Base-by-base conservation (phyloP, 192 early-diverging fungal species). In the Entomortierella chlamydospora region DNA sequence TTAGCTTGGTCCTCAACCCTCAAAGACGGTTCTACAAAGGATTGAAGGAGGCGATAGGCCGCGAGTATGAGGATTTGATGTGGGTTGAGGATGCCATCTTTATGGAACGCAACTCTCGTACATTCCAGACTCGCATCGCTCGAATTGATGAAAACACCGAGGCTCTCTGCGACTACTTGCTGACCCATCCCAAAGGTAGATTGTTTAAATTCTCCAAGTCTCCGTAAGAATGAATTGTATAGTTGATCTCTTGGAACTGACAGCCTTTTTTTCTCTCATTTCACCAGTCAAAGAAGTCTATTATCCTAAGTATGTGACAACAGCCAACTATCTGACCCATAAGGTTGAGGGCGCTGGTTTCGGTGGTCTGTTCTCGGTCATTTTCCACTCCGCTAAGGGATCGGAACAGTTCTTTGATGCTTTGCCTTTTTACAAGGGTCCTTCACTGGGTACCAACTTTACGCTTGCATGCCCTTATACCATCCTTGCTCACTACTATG, bases 361-460 rank as follows among this genome's bases (percentile, higher is more conserved):
- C 70, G 96, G 97, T 29, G 95, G 95, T 7, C 85, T 99, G 50
- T 92, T 99, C 62, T 96, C 95, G 10, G 71, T 98, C 8, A 76
- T 91, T 25, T 86, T 99, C 61, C 74, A 86, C 15, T 78, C 82
- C n/a, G 74, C 88, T 30, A 81, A 86, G 37, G 88, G 87, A 0
- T 82, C 92, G 0, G 67, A 77, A 56, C 59, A 68, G 22, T 97
- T 99, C 82, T 99, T 91, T 84, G 95, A 99, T 81, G 67, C 81
- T 8, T 67, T 99, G 45, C 81, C 82, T 4, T 89, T 93, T 72
- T 93, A 92, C 69, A 99, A 99, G 72, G 97, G 97, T 2, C 97
- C 97, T 20, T 96, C 95, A 4, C 84, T 99, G 25, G 97, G 97
- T 1, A 99, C 97, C 30, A 99, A 96, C 85, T 99, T 99, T 64